A percentile compares a stretch with the other conserved stretches of the same genome.
Conservation (phyloP, 768 basidiomycete species). For the Gelatoporia subvermispora region DNA sequence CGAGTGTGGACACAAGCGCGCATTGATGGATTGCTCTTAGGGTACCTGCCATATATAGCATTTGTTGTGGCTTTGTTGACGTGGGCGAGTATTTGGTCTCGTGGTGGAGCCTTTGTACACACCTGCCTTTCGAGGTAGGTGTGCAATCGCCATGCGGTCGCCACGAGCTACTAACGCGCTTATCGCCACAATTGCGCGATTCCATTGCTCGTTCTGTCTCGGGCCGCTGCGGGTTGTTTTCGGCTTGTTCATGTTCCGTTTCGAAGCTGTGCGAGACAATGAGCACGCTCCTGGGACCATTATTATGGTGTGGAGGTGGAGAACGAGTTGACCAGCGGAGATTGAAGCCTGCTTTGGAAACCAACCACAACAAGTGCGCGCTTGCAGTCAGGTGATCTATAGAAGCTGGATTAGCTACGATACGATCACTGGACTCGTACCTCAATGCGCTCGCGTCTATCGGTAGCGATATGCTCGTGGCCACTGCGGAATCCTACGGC, state of each 20-base stretch:
- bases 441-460: no score
- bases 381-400: no score
- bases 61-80: constrained; percentile 1
- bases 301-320: no score
- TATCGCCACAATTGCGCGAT: neutral
- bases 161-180: neutral
- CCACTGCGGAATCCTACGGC: no score
- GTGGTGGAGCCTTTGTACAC: constrained; percentile 1
- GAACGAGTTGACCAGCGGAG: no score
- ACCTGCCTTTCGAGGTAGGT: neutral
- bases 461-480: no score
- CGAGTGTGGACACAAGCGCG: neutral
- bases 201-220: neutral
- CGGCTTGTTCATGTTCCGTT: neutral
- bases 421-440: no score
- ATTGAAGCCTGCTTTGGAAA: no score
- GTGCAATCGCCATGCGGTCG: neutral
- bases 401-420: no score
- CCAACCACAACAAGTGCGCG: no score
- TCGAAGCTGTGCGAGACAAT: no score
- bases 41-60: constrained; percentile 5
- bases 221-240: neutral
- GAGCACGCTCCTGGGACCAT: no score
- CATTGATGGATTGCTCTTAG: constrained; percentile 2
- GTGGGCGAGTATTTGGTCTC: constrained; percentile 7